A percentile compares a stretch with the other conserved stretches of the same genome.
Evolutionary conservation across 345 rosid genomes (phyloP).

Genomic region (Toxicodendron radicans): DNA sequence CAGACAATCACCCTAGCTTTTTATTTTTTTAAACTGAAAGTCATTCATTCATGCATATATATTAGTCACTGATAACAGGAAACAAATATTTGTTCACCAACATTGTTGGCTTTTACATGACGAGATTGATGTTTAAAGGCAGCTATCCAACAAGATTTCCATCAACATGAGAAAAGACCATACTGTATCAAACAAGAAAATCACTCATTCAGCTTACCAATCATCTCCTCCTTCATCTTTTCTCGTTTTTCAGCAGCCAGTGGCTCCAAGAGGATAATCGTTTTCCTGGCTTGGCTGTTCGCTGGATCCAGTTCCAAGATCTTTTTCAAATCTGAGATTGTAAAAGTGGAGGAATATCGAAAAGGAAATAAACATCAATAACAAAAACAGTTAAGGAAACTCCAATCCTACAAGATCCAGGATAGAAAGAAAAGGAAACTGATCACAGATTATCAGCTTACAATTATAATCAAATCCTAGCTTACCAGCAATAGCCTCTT

Average conservation of each 20-base stretch:
- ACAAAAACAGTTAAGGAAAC: background rate
- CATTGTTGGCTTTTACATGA: background rate
- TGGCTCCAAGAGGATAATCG: slow-evolving; percentile 73
- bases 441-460: background rate
- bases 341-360: background rate
- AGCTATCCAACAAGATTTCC: background rate
- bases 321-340: slow-evolving; percentile 71
- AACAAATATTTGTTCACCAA: background rate
- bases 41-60: background rate
- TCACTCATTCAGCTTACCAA: slow-evolving; percentile 51
- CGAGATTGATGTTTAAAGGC: background rate
- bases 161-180: background rate
- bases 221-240: slow-evolving; percentile 98
- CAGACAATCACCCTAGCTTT: too few relatives aligned
- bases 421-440: background rate
- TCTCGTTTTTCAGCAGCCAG: slow-evolving; percentile 88
- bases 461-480: slow-evolving; percentile 2
- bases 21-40: background rate
- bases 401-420: background rate
- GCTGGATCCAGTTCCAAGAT: slow-evolving; percentile 80
- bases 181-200: background rate
- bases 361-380: background rate
- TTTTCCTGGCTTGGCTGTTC: slow-evolving; percentile 68
- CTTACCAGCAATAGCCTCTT: slow-evolving; percentile 85
- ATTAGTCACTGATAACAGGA: background rate